phyloP scores from a whole-genome alignment of 108 stramenopile genomes.

The Epithemia pelagica region DNA sequence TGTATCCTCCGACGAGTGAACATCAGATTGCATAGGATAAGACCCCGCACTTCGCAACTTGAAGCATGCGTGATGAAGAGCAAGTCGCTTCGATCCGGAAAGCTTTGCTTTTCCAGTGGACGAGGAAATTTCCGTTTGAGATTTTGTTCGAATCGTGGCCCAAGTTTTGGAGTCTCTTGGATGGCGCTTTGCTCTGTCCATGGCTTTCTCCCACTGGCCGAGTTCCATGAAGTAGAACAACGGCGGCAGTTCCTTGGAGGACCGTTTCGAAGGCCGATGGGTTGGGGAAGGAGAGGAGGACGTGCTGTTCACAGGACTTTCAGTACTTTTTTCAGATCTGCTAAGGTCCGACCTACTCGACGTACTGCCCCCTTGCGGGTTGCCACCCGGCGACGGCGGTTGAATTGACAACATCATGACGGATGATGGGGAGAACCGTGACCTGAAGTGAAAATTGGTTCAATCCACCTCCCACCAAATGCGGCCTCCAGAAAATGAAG shows the following conservation, averaged over 20 bases:
- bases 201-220: constrained; percentile 42
- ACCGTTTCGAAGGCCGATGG: background rate
- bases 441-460: background rate
- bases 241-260: constrained; percentile 25
- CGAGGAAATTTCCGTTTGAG: constrained; percentile 3
- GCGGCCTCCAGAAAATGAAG: background rate
- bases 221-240: constrained; percentile 51
- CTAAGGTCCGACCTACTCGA: background rate
- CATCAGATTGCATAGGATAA: background rate
- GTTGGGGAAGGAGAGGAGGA: background rate
- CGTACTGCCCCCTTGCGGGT: background rate
- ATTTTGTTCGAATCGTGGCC: constrained; percentile 37
- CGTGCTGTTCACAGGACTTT: background rate
- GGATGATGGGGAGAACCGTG: background rate
- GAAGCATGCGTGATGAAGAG: constrained; percentile 82
- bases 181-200: constrained; percentile 33
- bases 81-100: constrained; percentile 68
- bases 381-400: background rate
- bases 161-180: constrained; percentile 49
- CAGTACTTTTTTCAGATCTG: background rate
- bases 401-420: background rate
- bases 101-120: constrained; percentile 14
- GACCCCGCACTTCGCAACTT: constrained; percentile 53
- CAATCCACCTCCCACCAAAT: background rate
- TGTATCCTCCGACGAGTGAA: constrained; percentile 36